A percentile compares a stretch with the other conserved stretches of the same genome.
These are phyloP conservation scores for Malassezia nana DNA, from an alignment of 1,284 basidiomycete species.

Conservation along the genomic window DNA sequence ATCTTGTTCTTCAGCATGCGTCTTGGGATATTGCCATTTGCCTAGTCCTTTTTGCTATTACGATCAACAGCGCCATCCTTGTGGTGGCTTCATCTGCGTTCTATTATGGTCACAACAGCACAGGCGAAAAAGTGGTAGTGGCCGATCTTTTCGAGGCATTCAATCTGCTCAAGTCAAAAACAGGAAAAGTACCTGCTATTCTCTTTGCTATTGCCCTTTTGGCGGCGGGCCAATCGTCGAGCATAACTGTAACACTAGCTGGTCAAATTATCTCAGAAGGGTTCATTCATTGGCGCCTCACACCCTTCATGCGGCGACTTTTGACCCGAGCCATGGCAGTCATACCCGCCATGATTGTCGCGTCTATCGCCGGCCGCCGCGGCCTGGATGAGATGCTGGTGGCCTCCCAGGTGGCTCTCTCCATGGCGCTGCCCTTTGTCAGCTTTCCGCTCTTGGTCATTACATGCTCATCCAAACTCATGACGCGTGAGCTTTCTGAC, in stretches of 20 bases:
- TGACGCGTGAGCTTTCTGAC: constrained; percentile 13
- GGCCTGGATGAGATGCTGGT: constrained; percentile 77
- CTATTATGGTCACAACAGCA: constrained; percentile 27
- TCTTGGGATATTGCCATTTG: constrained; percentile 45
- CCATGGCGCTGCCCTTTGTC: constrained; percentile 68
- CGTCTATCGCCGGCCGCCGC: constrained; percentile 61
- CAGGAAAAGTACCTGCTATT: constrained; percentile 30
- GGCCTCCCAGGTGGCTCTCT: constrained; percentile 75
- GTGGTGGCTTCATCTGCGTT: constrained; percentile 54
- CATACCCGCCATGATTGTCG: constrained; percentile 74
- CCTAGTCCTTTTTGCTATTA: constrained; percentile 52
- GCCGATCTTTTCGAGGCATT: constrained; percentile 41
- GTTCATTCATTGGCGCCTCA: constrained; percentile 78
- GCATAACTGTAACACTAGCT: constrained; percentile 80
- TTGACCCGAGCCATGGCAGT: constrained; percentile 74
- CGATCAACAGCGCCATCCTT: constrained; percentile 68
- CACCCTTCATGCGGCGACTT: constrained; percentile 68
- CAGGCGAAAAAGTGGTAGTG: constrained; percentile 24
- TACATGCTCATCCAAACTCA: constrained; percentile 20
- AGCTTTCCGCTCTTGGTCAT: constrained; percentile 35
- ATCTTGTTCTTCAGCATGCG: constrained; percentile 38
- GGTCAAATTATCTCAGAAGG: constrained; percentile 88
- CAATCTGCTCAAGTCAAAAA: constrained; percentile 24
- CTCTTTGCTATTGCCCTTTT: constrained; percentile 44
- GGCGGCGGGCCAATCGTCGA: constrained; percentile 79